Conservation (phyloP, 805 yeast species). For the Pichia deserticola region DNA sequence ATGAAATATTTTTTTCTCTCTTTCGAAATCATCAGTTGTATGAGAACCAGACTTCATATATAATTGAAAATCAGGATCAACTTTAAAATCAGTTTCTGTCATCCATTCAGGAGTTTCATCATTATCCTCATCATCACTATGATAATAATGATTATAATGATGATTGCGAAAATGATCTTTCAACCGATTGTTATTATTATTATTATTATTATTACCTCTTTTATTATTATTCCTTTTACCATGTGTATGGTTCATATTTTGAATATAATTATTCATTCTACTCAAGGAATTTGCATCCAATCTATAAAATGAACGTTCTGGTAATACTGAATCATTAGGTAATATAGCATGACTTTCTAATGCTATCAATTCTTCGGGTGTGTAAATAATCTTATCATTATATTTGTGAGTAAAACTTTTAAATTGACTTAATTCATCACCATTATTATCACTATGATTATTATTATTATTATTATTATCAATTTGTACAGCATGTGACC, state of each 20-base stretch:
- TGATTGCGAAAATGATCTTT: background rate
- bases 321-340: conserved; percentile 15
- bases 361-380: conserved; percentile 14
- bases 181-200: background rate
- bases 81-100: conserved; percentile 27
- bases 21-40: conserved; percentile 25
- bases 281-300: conserved; percentile 12
- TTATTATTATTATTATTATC: too few species aligned
- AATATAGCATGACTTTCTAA: conserved; percentile 12
- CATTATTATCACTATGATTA: too few species aligned
- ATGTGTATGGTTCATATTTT: background rate
- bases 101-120: conserved; percentile 25
- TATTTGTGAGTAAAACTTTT: too few species aligned
- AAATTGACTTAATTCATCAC: too few species aligned
- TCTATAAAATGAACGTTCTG: conserved; percentile 20
- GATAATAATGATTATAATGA: background rate
- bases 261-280: conserved; percentile 3
- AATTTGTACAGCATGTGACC: too few species aligned
- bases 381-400: conserved; percentile 6
- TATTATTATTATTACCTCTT: background rate
- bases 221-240: background rate
- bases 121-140: conserved; percentile 1
- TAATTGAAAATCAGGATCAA: conserved; percentile 22
- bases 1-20: conserved; percentile 21
- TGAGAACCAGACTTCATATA: conserved; percentile 20